A percentile compares a stretch with the other conserved stretches of the same genome.
Conservation (phyloP, 331 rosid species). For the Stylosanthes scabra region DNA sequence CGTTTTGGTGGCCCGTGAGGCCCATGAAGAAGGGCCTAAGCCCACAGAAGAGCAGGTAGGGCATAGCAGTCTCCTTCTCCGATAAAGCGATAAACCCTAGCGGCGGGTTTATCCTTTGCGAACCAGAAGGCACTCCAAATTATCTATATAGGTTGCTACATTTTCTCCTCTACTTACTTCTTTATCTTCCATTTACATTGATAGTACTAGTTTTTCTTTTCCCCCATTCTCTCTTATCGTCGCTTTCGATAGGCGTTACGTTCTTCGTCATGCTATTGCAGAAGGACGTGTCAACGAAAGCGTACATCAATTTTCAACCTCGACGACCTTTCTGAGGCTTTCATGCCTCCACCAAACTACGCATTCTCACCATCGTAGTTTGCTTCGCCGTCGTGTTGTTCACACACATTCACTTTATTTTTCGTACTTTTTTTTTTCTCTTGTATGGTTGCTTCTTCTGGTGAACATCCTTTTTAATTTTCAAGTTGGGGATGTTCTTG, state of each 20-base stretch:
- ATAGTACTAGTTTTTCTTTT: background rate
- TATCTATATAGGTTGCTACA: background rate
- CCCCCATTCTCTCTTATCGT: background rate
- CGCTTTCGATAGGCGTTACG: slow-evolving; percentile 98
- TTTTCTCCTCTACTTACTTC: background rate
- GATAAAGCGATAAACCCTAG: slow-evolving; percentile 27
- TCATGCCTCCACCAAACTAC: slow-evolving; percentile 36
- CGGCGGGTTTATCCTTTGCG: background rate
- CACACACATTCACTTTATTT: background rate
- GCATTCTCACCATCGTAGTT: slow-evolving; percentile 39
- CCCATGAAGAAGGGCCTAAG: too few relatives aligned
- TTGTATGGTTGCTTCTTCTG: slow-evolving; percentile 75
- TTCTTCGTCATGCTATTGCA: slow-evolving; percentile 58
- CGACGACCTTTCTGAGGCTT: slow-evolving; percentile 15
- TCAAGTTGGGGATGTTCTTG: slow-evolving; percentile 66
- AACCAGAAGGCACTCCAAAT: background rate
- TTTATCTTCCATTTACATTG: too few relatives aligned
- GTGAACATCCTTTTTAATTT: slow-evolving; percentile 61
- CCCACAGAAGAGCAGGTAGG: too few relatives aligned
- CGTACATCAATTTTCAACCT: slow-evolving; percentile 55
- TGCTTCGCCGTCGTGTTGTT: slow-evolving; percentile 49
- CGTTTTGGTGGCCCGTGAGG: too few relatives aligned
- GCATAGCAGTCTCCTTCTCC: accelerated
- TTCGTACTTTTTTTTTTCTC: background rate
- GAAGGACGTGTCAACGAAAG: slow-evolving; percentile 94